Base-by-base conservation (phyloP, 169 alveolate genomes). In the Plasmodium vinckei region DNA sequence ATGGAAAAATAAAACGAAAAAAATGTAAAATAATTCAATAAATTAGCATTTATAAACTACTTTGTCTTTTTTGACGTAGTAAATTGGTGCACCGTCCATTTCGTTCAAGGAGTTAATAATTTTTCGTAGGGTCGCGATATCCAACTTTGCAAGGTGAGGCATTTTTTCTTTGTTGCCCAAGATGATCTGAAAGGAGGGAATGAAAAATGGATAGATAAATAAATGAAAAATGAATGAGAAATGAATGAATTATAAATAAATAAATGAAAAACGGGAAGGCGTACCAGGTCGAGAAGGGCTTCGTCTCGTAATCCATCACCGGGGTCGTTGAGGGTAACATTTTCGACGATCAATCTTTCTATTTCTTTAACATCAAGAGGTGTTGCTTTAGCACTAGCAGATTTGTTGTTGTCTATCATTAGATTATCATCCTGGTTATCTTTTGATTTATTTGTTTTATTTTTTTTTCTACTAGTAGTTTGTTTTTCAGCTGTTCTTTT, bases 221-320 rank as follows among this genome's bases (percentile, higher is more conserved):
- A 1, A 0, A 21, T 21, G 54, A 51, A 47, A 61, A 44, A 19
- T n/a, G 47, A 46, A 33, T 60, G 63, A 0, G 42, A 2, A 51
- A 12, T 21, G 25, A 0, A 1, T 21, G 25, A 51, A 17, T 13
- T 12, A 59, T 39, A 23, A 10, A 9, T 57, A 0, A n/a, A 21
- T 21, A 17, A 33, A 5, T 2, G 12, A n/a, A 15, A 25, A 9
- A 39, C 6, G 61, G 87, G 23, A 71, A 7, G 73, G 72, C 67
- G 65, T 93, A 53, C 92, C 89, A 57, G 90, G 63, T 87, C 91
- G 91, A 57, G 73, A 88, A 72, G 94, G 87, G 42, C 92, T 92
- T 23, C 95, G 91, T 61, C 91, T 17, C 59, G 87, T 89, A 60
- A 70, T 54, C 88, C 88, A 65, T 64, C 92, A 17, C 91, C 92